Conservation (phyloP, 192 early-diverging fungal genomes). For the Dissophora ornata region DNA sequence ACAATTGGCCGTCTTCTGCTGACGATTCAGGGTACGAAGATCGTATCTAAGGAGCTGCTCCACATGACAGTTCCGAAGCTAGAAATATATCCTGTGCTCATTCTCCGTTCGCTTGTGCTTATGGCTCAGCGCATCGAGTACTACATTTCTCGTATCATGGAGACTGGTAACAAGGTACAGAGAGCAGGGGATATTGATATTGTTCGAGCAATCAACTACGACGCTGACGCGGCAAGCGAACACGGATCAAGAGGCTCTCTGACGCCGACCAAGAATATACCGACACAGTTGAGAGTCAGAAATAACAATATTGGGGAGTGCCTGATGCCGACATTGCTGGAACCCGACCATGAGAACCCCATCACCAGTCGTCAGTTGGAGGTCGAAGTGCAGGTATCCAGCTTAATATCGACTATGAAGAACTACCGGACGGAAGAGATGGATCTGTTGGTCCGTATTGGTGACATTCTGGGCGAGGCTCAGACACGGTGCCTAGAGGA, state of each 20-base stretch:
- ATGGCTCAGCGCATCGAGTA: constrained; percentile 16
- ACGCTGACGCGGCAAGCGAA: not conserved
- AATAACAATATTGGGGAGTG: constrained; percentile 20
- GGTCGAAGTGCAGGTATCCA: constrained; percentile 14
- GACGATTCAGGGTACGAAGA: constrained; percentile 11
- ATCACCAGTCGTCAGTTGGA: constrained; percentile 22
- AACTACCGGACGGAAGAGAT: constrained; percentile 37
- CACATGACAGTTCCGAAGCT: constrained; percentile 20
- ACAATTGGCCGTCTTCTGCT: constrained; percentile 26
- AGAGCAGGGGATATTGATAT: constrained; percentile 15
- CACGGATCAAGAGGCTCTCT: not conserved
- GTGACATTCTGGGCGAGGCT: constrained; percentile 25
- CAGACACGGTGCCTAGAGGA: constrained; percentile 30
- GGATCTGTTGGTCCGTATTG: constrained; percentile 15
- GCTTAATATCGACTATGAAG: constrained; percentile 35
- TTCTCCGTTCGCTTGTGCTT: constrained; percentile 29
- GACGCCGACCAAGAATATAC: not conserved
- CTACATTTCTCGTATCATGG: constrained; percentile 41
- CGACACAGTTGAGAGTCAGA: not conserved
- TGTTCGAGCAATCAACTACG: constrained; percentile 16
- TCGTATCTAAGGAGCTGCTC: constrained; percentile 7
- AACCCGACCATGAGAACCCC: constrained; percentile 19
- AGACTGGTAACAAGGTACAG: constrained; percentile 44
- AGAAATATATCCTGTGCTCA: constrained; percentile 38
- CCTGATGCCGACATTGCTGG: constrained; percentile 13